Conservation (phyloP, 2,329 filamentous ascomycete genomes). For the Chalara sp. region DNA sequence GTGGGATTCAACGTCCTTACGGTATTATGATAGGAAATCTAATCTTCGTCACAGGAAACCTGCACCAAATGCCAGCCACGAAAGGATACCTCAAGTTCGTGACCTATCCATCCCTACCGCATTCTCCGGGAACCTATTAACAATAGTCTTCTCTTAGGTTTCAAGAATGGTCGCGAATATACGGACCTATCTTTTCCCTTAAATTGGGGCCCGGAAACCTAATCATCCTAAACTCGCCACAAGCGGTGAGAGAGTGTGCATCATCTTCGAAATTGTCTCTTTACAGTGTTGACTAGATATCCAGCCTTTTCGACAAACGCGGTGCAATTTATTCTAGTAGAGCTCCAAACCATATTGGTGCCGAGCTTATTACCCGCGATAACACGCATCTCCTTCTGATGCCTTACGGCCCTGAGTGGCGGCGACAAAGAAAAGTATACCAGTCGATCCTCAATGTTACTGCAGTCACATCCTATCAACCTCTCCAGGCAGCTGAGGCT, state of each 20-base stretch:
- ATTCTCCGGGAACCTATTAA: background rate
- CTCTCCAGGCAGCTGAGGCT: conserved; percentile 25
- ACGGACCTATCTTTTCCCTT: background rate
- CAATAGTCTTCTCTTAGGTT: background rate
- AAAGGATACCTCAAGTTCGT: background rate
- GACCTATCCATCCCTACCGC: background rate
- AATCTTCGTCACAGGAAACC: background rate
- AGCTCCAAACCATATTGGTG: background rate
- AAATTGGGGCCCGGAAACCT: background rate
- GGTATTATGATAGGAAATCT: too few species aligned
- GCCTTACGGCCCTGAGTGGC: conserved; percentile 24
- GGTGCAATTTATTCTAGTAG: background rate
- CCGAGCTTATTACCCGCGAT: background rate
- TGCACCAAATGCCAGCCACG: background rate
- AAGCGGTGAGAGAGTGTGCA: background rate
- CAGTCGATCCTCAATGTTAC: conserved; percentile 34
- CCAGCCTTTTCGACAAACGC: background rate
- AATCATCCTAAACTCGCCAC: background rate
- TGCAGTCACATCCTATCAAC: conserved; percentile 23
- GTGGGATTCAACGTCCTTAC: too few species aligned
- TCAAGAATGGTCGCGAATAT: background rate
- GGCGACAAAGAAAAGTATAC: conserved; percentile 33
- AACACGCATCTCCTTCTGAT: conserved; percentile 1
- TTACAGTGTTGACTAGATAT: background rate
- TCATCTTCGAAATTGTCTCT: background rate